Conservation (phyloP, 2,329 filamentous ascomycete genomes). For the Fusarium newnesense region DNA sequence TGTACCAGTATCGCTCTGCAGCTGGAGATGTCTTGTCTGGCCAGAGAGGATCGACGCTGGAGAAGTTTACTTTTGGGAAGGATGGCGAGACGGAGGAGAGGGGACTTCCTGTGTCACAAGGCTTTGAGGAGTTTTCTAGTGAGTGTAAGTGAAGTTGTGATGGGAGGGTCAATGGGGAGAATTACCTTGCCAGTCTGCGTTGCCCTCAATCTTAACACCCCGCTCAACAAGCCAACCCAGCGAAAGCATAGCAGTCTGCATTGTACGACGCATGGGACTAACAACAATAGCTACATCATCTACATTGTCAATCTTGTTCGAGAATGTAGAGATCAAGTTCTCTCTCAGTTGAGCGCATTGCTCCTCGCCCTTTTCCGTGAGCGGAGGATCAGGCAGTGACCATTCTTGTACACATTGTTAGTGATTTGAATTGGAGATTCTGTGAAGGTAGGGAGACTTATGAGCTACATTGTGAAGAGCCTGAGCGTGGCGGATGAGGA, state of each 20-base stretch:
- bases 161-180: too few species aligned
- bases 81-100: conserved; percentile 55
- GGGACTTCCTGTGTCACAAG: conserved; percentile 70
- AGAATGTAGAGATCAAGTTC: conserved; percentile 53
- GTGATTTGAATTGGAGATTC: neutral
- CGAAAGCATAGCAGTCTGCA: conserved; percentile 70
- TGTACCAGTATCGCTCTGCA: conserved; percentile 63
- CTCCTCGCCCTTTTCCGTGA: conserved; percentile 59
- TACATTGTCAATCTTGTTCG: conserved; percentile 46
- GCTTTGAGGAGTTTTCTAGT: conserved; percentile 63
- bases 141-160: neutral
- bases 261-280: conserved; percentile 72
- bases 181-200: conserved; percentile 73
- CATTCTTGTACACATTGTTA: conserved; percentile 55
- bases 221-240: conserved; percentile 67
- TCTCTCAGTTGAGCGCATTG: conserved; percentile 60
- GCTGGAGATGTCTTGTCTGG: conserved; percentile 68
- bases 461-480: conserved; percentile 64
- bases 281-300: conserved; percentile 64
- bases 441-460: conserved; percentile 52
- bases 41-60: conserved; percentile 65
- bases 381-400: conserved; percentile 59
- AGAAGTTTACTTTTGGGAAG: conserved; percentile 69
- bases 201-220: conserved; percentile 64
- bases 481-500: conserved; percentile 92